phyloP scores from a whole-genome alignment of 345 rosid species.

The Murraya paniculata region DNA sequence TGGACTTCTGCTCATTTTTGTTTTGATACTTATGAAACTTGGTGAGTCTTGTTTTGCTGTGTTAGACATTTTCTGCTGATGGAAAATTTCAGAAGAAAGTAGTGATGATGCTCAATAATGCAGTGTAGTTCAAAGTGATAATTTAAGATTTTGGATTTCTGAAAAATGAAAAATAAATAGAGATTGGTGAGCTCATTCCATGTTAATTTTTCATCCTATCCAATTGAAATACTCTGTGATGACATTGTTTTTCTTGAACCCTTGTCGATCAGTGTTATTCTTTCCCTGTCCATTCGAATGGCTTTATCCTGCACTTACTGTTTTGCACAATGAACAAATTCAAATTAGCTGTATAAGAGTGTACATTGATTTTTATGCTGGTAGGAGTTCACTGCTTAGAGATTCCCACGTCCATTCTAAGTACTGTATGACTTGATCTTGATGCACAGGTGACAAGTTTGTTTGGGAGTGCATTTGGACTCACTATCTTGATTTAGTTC shows the following conservation, averaged over 20 bases:
- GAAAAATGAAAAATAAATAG: neutral
- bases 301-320: neutral
- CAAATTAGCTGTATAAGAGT: no score
- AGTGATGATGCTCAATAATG: neutral
- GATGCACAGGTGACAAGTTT: neutral
- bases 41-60: neutral
- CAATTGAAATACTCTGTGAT: neutral
- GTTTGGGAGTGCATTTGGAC: constrained; percentile 11
- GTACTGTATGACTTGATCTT: neutral
- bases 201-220: neutral
- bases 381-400: neutral
- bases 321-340: neutral
- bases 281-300: neutral
- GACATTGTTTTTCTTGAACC: neutral
- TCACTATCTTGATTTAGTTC: constrained; percentile 14
- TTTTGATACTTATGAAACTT: neutral
- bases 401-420: neutral
- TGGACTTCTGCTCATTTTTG: neutral
- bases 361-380: neutral
- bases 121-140: neutral
- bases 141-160: neutral
- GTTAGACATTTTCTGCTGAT: neutral
- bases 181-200: neutral
- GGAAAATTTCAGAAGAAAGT: neutral
- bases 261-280: neutral